phyloP scores from a whole-genome alignment of 202 grass and related monocot species.

The Schoenoplectus triqueter region DNA sequence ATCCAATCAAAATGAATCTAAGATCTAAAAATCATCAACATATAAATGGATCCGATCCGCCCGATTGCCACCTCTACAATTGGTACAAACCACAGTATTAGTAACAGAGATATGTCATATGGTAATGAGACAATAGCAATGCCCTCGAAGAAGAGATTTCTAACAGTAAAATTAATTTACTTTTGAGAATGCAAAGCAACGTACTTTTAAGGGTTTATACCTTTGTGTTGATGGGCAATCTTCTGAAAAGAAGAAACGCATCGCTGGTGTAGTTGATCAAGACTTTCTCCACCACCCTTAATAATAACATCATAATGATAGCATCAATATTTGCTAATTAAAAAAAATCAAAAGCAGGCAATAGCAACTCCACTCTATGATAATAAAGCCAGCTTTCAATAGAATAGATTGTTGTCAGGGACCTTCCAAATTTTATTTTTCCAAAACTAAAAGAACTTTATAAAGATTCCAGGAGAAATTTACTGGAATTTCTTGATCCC shows the following conservation, averaged over 20 bases:
- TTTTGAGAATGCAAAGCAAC: background rate
- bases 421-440: background rate
- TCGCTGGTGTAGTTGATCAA: constrained; percentile 71
- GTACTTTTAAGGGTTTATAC: constrained; percentile 39
- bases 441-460: constrained; percentile 10
- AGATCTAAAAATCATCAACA: too few relatives aligned
- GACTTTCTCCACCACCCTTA: constrained; percentile 93
- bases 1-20: too few relatives aligned
- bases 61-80: too few relatives aligned
- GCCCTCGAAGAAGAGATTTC: background rate
- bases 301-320: constrained; percentile 24
- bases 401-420: background rate
- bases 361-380: background rate
- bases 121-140: background rate
- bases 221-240: constrained; percentile 79
- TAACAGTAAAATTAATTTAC: constrained; percentile 1
- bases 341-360: constrained; percentile 11
- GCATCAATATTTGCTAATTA: constrained; percentile 22
- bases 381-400: background rate
- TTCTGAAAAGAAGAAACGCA: constrained; percentile 67
- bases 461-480: constrained; percentile 24
- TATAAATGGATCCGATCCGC: too few relatives aligned
- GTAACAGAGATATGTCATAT: background rate
- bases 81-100: too few relatives aligned
- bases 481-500: constrained; percentile 79